A percentile compares a stretch with the other conserved stretches of the same genome.
Evolutionary conservation across 257 asterid species (phyloP).

Genomic region (Solanum gracilifrons): DNA sequence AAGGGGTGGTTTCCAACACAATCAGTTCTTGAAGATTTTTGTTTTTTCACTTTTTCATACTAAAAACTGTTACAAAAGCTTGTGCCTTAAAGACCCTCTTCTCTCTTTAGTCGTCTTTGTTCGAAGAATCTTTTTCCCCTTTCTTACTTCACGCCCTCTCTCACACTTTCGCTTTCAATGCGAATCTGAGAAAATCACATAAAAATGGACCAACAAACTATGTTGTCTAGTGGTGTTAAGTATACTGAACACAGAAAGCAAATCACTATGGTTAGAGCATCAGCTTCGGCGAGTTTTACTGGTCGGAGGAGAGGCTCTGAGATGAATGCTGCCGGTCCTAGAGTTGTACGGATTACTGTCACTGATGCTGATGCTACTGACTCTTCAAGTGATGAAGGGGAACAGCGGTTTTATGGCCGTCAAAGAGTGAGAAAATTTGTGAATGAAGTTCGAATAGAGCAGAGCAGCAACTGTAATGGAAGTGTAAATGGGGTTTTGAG

Average conservation of each 20-base stretch:
- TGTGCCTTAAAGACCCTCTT: conserved; percentile 26
- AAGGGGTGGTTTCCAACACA: not conserved
- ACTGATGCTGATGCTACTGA: conserved; percentile 91
- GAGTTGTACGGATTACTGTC: conserved; percentile 54
- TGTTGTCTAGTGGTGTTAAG: conserved; percentile 30
- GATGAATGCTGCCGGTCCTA: conserved; percentile 8
- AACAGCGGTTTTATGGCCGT: conserved; percentile 1
- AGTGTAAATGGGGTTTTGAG: conserved; percentile 5
- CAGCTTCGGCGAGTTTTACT: not conserved
- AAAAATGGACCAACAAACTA: conserved; percentile 8
- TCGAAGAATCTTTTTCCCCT: conserved; percentile 17
- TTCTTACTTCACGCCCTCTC: conserved; percentile 13
- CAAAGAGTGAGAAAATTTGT: conserved; percentile 51
- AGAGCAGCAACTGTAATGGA: conserved; percentile 6
- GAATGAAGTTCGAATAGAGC: conserved; percentile 53
- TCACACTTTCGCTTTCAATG: conserved; percentile 41
- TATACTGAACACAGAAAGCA: conserved; percentile 49
- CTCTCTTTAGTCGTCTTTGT: conserved; percentile 27
- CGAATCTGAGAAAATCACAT: conserved; percentile 38
- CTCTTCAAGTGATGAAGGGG: conserved; percentile 78
- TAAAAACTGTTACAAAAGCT: conserved; percentile 8
- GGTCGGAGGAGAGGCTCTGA: conserved; percentile 14
- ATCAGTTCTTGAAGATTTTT: not conserved
- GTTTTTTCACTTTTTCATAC: not conserved
- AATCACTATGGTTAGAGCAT: conserved; percentile 21